phyloP scores from a whole-genome alignment of 306 rosid species.

The Herpetospermum pedunculosum region DNA sequence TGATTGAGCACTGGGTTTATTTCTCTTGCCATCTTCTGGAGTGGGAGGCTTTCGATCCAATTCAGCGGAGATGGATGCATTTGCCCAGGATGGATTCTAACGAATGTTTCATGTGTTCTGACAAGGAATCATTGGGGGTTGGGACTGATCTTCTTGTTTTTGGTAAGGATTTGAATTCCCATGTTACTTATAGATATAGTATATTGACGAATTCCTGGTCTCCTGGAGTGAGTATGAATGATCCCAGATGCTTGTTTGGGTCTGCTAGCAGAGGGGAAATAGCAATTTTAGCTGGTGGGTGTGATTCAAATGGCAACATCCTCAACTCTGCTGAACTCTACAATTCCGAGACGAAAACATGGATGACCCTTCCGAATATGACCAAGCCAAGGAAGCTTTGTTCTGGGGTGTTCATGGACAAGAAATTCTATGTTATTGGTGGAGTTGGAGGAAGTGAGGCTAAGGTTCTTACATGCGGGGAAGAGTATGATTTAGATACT shows the following conservation, averaged over 20 bases:
- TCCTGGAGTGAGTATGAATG: conserved; percentile 65
- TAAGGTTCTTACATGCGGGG: conserved; percentile 63
- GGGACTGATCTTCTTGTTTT: conserved; percentile 94
- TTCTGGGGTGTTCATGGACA: conserved; percentile 84
- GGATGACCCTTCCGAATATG: conserved; percentile 68
- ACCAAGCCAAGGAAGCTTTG: conserved; percentile 78
- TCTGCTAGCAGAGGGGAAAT: conserved; percentile 82
- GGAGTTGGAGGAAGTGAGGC: conserved; percentile 70
- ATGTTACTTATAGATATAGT: conserved; percentile 69
- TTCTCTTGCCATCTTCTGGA: conserved; percentile 69
- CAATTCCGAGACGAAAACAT: conserved; percentile 67
- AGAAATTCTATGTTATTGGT: conserved; percentile 68
- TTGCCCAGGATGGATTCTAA: conserved; percentile 78
- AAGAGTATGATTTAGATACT: conserved; percentile 61
- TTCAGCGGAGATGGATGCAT: conserved; percentile 63
- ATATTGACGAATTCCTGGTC: conserved; percentile 83
- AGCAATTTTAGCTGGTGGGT: conserved; percentile 94
- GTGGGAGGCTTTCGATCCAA: conserved; percentile 92
- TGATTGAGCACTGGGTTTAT: conserved; percentile 84
- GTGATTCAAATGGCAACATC: conserved; percentile 62
- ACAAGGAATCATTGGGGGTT: conserved; percentile 91
- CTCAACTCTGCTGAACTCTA: conserved; percentile 70
- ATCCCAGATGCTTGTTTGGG: conserved; percentile 87
- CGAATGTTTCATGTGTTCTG: conserved; percentile 81
- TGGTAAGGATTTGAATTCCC: conserved; percentile 59